phyloP scores from a whole-genome alignment of 2,329 filamentous ascomycete species.

The Fusarium sp. region DNA sequence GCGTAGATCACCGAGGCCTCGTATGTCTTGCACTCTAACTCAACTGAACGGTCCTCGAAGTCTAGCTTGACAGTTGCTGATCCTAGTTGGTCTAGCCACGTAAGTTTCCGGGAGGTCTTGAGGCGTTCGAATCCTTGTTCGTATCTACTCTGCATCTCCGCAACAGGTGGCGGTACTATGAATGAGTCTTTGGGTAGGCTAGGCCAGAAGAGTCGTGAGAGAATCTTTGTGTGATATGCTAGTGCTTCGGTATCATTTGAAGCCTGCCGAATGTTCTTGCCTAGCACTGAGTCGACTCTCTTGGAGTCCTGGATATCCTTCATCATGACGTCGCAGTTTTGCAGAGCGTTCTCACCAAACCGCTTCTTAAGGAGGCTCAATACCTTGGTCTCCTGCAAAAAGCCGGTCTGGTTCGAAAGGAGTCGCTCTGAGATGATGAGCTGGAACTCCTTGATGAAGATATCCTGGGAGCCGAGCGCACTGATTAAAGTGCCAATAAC shows the following conservation, averaged over 20 bases:
- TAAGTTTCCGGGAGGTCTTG: constrained; percentile 85
- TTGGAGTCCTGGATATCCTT: constrained; percentile 88
- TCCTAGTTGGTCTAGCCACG: constrained; percentile 86
- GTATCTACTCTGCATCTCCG: constrained; percentile 73
- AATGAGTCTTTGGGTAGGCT: constrained; percentile 76
- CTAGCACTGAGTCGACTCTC: constrained; percentile 74
- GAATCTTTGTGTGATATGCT: constrained; percentile 79
- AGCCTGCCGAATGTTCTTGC: constrained; percentile 51
- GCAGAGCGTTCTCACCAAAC: constrained; percentile 84
- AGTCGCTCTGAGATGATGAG: constrained; percentile 87
- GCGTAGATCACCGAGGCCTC: constrained; percentile 89
- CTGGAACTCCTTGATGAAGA: constrained; percentile 95
- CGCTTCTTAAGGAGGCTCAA: constrained; percentile 87
- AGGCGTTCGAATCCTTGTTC: constrained; percentile 78
- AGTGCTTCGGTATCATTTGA: constrained; percentile 31
- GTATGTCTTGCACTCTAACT: constrained; percentile 79
- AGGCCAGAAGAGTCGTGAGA: constrained; percentile 95
- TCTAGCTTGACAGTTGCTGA: constrained; percentile 83
- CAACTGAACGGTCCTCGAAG: constrained; percentile 79
- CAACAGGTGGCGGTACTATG: constrained; percentile 66
- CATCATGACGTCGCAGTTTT: constrained; percentile 97
- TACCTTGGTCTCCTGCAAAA: constrained; percentile 82
- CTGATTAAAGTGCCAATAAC: constrained; percentile 90
- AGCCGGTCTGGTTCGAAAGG: constrained; percentile 70
- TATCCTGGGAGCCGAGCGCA: constrained; percentile 86